Evolutionary conservation across 495 filamentous ascomycete genomes (phyloP).

Genomic region (Pyrenopolyporus hunteri): DNA sequence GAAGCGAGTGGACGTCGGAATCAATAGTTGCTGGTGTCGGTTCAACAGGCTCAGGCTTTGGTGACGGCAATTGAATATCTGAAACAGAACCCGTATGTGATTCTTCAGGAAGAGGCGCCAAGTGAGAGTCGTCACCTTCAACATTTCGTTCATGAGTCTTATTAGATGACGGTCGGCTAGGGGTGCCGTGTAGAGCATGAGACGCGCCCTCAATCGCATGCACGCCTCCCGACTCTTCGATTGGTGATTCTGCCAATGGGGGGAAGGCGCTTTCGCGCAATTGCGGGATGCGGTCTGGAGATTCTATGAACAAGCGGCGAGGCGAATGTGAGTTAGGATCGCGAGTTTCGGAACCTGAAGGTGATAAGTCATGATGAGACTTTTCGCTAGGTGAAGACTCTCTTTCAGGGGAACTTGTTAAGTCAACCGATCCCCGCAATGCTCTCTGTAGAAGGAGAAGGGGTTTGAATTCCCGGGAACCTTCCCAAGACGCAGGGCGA

Average conservation of each 20-base stretch:
- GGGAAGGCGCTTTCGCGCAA: conserved; percentile 6
- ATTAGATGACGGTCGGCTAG: neutral
- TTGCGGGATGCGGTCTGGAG: conserved; percentile 3
- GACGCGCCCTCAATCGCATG: neutral
- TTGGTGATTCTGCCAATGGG: neutral
- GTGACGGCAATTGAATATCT: too few species aligned
- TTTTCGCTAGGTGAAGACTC: too few species aligned
- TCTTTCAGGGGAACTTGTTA: conserved; percentile 29
- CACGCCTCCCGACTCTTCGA: neutral
- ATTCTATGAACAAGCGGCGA: neutral
- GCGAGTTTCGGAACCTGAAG: conserved; percentile 11
- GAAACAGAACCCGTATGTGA: neutral
- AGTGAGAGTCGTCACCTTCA: conserved; percentile 12
- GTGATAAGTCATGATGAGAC: too few species aligned
- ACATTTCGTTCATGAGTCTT: conserved; percentile 1
- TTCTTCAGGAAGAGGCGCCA: conserved; percentile 13
- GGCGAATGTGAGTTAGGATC: conserved; percentile 2
- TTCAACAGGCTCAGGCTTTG: too few species aligned
- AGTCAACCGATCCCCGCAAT: conserved; percentile 21
- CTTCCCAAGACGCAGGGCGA: conserved; percentile 59
- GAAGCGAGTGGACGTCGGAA: too few species aligned
- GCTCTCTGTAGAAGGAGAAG: conserved; percentile 54
- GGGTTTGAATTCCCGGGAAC: conserved; percentile 55
- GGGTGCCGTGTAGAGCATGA: neutral
- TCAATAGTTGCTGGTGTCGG: too few species aligned